These are phyloP conservation scores for Trichomonascaceae sp. DNA, from an alignment of 1,139 yeast species.

Conservation along the genomic window DNA sequence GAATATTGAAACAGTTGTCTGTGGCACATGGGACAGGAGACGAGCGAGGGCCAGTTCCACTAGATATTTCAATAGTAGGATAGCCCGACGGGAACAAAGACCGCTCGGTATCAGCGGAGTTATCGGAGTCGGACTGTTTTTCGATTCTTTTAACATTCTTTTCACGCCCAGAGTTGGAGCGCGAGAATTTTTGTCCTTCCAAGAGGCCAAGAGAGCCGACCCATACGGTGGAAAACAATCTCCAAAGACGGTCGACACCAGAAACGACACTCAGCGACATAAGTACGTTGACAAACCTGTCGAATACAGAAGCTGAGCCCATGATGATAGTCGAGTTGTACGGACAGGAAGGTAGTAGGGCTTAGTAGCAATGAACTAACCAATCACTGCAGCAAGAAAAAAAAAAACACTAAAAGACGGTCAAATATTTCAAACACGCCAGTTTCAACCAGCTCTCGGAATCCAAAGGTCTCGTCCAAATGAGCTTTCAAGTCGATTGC, in stretches of 20 bases:
- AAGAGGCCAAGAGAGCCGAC: not conserved
- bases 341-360: not conserved
- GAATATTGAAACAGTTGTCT: slow-evolving; percentile 20
- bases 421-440: not conserved
- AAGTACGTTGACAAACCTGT: slow-evolving; percentile 3
- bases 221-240: not conserved
- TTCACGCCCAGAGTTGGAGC: slow-evolving; percentile 16
- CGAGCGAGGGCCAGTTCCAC: not conserved
- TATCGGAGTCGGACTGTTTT: not conserved
- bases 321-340: not conserved
- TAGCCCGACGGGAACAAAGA: slow-evolving; percentile 5
- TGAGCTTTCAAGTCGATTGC: not conserved
- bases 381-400: not conserved
- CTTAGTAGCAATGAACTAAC: not conserved
- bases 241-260: slow-evolving; percentile 3
- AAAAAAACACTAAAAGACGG: no score
- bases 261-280: slow-evolving; percentile 1
- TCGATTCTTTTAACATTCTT: slow-evolving; percentile 8
- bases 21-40: slow-evolving; percentile 27
- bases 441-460: not conserved
- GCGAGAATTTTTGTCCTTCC: slow-evolving; percentile 12
- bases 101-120: not conserved
- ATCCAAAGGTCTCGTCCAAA: not conserved
- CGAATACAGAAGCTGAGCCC: not conserved
- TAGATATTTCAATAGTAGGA: not conserved